Conservation (phyloP, 805 yeast genomes). For the Groenewaldozyma tartarivorans region DNA sequence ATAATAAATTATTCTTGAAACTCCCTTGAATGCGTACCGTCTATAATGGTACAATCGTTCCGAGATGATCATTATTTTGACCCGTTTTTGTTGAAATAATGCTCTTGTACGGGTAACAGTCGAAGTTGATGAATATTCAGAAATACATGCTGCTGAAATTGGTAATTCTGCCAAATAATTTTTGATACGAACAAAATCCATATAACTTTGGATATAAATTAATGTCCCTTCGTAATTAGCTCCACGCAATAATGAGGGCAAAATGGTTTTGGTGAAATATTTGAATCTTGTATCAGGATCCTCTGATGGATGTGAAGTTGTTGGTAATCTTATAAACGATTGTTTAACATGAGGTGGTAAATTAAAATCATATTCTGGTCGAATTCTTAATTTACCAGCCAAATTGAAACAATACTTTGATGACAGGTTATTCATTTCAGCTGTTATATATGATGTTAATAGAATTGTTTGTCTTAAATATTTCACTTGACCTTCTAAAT, state of each 20-base stretch:
- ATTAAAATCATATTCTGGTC: constrained; percentile 29
- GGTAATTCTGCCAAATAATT: constrained; percentile 56
- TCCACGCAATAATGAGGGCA: constrained; percentile 60
- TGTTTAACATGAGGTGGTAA: too few relatives aligned
- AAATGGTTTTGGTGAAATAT: constrained; percentile 59
- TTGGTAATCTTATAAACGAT: constrained; percentile 57
- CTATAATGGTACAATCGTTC: constrained; percentile 92
- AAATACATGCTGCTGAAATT: constrained; percentile 56
- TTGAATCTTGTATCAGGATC: constrained; percentile 83
- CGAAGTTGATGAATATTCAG: constrained; percentile 75
- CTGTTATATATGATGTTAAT: constrained; percentile 69
- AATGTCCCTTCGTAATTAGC: constrained; percentile 65
- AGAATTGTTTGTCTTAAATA: constrained; percentile 68
- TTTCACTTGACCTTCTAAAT: constrained; percentile 70
- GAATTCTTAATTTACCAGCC: constrained; percentile 28
- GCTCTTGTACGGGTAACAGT: constrained; percentile 64
- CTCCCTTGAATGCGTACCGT: constrained; percentile 77
- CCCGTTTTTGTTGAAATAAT: constrained; percentile 51
- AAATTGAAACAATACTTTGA: constrained; percentile 28
- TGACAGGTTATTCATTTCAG: constrained; percentile 62
- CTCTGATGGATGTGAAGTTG: constrained; percentile 35
- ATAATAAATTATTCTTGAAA: constrained; percentile 70
- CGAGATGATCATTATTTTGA: constrained; percentile 73
- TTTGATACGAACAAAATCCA: constrained; percentile 74
- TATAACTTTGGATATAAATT: constrained; percentile 74